Conservation (phyloP, 2,329 filamentous ascomycete genomes). For the Parafenestella ontariensis region DNA sequence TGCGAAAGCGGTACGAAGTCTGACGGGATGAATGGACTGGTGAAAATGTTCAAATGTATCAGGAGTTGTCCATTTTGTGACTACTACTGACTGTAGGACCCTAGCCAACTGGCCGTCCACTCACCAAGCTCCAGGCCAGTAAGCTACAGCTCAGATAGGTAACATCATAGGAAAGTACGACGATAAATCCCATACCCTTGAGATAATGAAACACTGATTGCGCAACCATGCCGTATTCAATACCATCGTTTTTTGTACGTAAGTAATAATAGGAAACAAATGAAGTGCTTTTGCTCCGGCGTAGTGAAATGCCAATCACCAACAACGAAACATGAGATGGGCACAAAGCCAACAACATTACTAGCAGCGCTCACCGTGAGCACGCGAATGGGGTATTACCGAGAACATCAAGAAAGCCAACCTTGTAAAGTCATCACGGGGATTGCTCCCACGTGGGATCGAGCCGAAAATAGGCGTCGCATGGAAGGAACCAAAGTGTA, state of each 20-base stretch:
- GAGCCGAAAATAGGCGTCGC: slow-evolving; percentile 1
- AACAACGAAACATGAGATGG: background rate
- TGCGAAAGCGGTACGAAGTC: too few species aligned
- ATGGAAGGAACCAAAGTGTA: background rate
- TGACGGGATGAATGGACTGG: too few species aligned
- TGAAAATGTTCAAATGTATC: too few species aligned
- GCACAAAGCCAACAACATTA: background rate
- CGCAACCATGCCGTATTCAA: background rate
- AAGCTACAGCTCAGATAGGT: background rate
- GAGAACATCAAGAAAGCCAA: background rate
- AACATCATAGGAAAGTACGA: background rate
- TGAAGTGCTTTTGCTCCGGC: background rate
- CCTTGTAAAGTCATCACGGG: background rate
- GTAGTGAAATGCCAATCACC: background rate
- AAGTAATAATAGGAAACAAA: background rate
- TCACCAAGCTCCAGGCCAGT: background rate
- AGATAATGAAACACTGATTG: background rate
- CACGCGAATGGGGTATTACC: background rate
- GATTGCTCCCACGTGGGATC: slow-evolving; percentile 1
- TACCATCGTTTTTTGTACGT: background rate
- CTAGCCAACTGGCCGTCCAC: too few species aligned
- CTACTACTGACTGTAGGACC: too few species aligned
- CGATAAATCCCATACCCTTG: background rate
- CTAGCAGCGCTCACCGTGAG: background rate
- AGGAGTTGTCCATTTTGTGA: too few species aligned